Base-by-base conservation (phyloP, 2,329 filamentous ascomycete genomes). In the Ascosphaera apis region DNA sequence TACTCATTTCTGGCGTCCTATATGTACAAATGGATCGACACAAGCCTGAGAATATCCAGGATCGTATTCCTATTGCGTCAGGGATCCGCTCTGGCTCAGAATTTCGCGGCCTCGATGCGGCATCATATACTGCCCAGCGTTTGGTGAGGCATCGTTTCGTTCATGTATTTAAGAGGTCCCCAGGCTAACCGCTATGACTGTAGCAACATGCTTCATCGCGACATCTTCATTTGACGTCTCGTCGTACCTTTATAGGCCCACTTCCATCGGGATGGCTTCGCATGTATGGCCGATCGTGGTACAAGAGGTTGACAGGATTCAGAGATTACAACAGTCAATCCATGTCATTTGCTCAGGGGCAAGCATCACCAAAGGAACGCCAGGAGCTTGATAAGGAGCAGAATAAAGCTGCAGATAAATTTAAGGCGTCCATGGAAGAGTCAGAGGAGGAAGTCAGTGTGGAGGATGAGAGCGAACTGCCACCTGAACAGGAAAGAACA, bases 251-350 rank as follows among this genome's bases (percentile, higher is more conserved):
- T 52, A 70, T 76, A 39, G 71, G 71, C 1, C 71, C 71, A 25
- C 69, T 75, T 25, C 71, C 71, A 32, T 66, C 69, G 44, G 69
- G 67, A 38, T 76, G 71, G 71, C 58, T 74, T 37, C 67, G 66
- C 44, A 67, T 63, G 40, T 66, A 74, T 48, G 60, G 69, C 36
- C 70, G 69, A 45, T 62, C 67, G 39, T 75, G 71, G 71, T 74
- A 72, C 52, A 66, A 57, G 34, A 51, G 41, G 37, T 58, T 53
- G 8, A 52, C 51, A 7, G 30, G n/a, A 13, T 13, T 13, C 16
- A 4, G 12, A 13, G 30, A 31, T 31, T 15, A 17, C 38, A 48
- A 45, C 31, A 51, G 43, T 32, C 4, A 12, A 31, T 31, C 30
- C 4, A 15, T 31, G 4, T 31, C 30, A 17, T 31, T 31, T 31